Base-by-base conservation (phyloP, 257 asterid species). In the Solanum chiquidenum region DNA sequence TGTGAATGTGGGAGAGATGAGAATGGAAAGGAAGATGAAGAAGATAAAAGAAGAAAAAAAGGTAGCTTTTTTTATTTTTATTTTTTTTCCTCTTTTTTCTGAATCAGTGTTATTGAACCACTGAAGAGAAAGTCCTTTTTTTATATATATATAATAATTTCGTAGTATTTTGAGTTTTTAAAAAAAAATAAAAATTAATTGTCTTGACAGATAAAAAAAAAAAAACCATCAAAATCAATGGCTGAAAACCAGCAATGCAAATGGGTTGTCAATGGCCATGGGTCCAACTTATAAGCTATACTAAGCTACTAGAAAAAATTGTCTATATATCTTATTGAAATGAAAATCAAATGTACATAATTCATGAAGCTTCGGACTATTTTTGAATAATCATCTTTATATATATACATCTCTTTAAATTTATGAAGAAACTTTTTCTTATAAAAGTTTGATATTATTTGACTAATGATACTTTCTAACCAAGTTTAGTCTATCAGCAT, bases 281-380 rank as follows among this genome's bases (percentile, higher is more conserved):
- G 90, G 90, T 90, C 91, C 91, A 87, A 91, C 86, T 80, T 69
- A 64, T 84, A 55, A 1, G 25, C 66, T 55, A 55, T 55, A 55
- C 9, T 52, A 29, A 29, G 29, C 29, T 29, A 40, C 8, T 35
- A 35, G 38, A 35, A 35, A 35, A 35, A 35, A 5, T 5, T 5
- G 1, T 35, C 6, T 35, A 35, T 6, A 18, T 2, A 52, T 52
- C 23, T 16, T 21, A 16, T 52, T 20, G 0, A 52, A 52, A 52
- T 52, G 62, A 18, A 3, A 52, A 52, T 16, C 23, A 52, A 0
- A 18, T 52, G 0, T 18, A 52, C 4, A 7, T 52, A 52, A 52
- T 52, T 14, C 3, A 52, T 0, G 0, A 52, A 52, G 62, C 62
- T 52, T 52, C 62, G 0, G 8, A 49, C 3, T 49, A 49, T 0